Evolutionary conservation across 1,139 yeast species (phyloP).

Genomic region (Yamadazyma trypodendri): DNA sequence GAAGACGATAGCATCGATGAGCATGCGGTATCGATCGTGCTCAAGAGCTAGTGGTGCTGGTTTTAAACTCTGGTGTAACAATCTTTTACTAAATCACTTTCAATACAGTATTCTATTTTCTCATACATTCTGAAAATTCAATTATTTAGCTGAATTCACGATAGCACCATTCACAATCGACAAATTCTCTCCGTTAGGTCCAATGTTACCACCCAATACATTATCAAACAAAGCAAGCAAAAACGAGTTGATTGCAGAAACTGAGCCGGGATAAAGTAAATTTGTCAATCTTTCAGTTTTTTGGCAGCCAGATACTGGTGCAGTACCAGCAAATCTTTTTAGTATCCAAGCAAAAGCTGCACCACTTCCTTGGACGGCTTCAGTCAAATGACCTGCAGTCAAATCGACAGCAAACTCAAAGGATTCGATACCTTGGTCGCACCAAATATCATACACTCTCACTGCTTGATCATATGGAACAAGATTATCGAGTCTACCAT

Average conservation of each 20-base stretch:
- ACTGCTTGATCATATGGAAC: slow-evolving; percentile 25
- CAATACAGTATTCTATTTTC: background rate
- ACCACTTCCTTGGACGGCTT: slow-evolving; percentile 26
- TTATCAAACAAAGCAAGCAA: slow-evolving; percentile 10
- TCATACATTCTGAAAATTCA: background rate
- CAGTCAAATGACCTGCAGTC: slow-evolving; percentile 29
- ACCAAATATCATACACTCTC: slow-evolving; percentile 30
- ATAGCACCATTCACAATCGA: slow-evolving; percentile 3
- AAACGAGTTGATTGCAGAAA: slow-evolving; percentile 4
- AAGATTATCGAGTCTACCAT: slow-evolving; percentile 28
- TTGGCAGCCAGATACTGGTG: slow-evolving; percentile 28
- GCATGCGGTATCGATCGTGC: too few species aligned
- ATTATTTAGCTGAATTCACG: too few species aligned
- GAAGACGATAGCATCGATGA: background rate
- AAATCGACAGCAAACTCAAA: slow-evolving; percentile 28
- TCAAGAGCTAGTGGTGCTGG: too few species aligned
- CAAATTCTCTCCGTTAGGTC: slow-evolving; percentile 19
- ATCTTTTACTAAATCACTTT: too few species aligned
- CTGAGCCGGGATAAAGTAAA: slow-evolving; percentile 23
- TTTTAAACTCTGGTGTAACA: too few species aligned
- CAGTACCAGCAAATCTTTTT: slow-evolving; percentile 19
- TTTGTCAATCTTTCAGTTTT: slow-evolving; percentile 22
- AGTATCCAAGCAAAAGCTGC: slow-evolving; percentile 31
- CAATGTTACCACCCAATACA: slow-evolving; percentile 14
- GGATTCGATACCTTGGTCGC: slow-evolving; percentile 28